A percentile compares a stretch with the other conserved stretches of the same genome.
phyloP scores from a whole-genome alignment of 2,329 filamentous ascomycete genomes.

The Verticillium nubilum region DNA sequence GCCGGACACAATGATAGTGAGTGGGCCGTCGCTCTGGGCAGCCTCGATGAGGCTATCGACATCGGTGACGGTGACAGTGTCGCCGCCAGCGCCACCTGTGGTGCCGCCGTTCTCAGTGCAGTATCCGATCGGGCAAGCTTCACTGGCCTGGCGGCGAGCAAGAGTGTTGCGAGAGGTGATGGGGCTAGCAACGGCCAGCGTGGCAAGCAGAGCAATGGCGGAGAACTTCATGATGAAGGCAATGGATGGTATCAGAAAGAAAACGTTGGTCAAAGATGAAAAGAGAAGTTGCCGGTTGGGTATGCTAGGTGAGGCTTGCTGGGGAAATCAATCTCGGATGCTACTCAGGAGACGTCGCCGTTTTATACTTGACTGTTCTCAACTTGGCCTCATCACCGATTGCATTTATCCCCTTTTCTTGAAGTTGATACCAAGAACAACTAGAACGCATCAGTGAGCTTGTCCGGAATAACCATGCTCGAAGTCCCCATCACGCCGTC shows the following conservation, averaged over 20 bases:
- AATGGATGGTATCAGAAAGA: not conserved
- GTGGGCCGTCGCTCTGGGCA: conserved; percentile 17
- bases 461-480: not conserved
- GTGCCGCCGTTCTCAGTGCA: conserved; percentile 26
- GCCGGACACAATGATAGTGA: conserved; percentile 23
- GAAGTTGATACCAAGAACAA: not conserved
- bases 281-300: not conserved
- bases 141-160: conserved; percentile 9
- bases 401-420: not conserved
- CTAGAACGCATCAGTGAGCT: not conserved
- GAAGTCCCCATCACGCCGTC: not conserved
- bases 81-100: conserved; percentile 20
- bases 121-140: conserved; percentile 20
- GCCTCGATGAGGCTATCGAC: conserved; percentile 20
- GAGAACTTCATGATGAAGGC: conserved; percentile 9
- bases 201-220: conserved; percentile 8
- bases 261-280: not conserved
- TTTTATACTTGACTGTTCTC: not conserved
- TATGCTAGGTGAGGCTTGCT: not conserved
- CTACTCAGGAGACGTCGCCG: not conserved
- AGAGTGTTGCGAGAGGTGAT: conserved; percentile 8
- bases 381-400: not conserved
- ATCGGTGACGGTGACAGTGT: conserved; percentile 21
- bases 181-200: conserved; percentile 8
- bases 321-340: not conserved